Evolutionary conservation across 352 stramenopile species (phyloP), one percentile per base, ranked within the genome.

Genomic region (Globisporangium carolinianum): DNA sequence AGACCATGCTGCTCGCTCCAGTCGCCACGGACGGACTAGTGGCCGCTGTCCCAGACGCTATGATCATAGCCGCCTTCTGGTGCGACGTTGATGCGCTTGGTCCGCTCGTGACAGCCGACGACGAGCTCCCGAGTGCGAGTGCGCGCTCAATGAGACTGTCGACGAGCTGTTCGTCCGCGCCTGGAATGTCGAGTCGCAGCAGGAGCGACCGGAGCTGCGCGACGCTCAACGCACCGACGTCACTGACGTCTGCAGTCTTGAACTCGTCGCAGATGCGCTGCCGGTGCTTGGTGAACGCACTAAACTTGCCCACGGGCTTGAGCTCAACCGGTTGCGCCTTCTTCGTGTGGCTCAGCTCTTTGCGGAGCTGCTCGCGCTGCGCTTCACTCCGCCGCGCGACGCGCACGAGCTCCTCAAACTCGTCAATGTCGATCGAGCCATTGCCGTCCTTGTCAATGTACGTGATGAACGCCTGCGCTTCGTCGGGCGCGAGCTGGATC

Each of bases 391-490:
- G 75, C 15, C 80, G 75, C 0, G 83, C 76, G 32, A 90, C 72
- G 9, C 84, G 84, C 47, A 93, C 72, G 9, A 95, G 63, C 56
- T 89, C 83, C 58, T 92, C 81, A 51, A 95, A 93, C 54, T 93
- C 83, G 60, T 94, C 81, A 37, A 95, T 75, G 47, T 95, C 81
- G 56, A 95, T 91, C 3, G 77, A 86, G 6, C 81, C 81, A 18
- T 94, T 90, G 8, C 82, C 79, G 57, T 94, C 82, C 47, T 88
- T 90, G 68, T 93, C 81, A 18, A 94, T 87, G 42, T 90, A 75
- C 14, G 73, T 68, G 61, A 92, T 84, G 45, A 93, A 89, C 11
- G 80, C 77, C 18, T 78, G 61, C 0, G 69, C 79, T 67, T 93
- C 78, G 48, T 84, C 69, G 2, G 75, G 50, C 24, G 78, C 76